Evolutionary conservation across 176 grass and related monocot species (phyloP).

Genomic region (Aegilops umbellulata): DNA sequence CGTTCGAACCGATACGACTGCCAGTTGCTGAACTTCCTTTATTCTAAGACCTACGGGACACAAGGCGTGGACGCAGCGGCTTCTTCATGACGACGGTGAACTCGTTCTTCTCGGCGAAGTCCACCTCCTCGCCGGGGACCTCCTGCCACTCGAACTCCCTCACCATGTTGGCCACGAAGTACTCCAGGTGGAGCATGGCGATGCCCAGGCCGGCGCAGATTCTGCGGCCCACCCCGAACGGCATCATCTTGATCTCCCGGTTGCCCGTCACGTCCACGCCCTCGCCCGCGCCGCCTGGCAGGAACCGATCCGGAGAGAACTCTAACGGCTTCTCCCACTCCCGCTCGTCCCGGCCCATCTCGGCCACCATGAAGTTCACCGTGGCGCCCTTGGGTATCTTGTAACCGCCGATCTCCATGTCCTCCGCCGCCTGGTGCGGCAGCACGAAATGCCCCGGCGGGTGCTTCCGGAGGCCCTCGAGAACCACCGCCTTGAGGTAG

Average conservation of each 20-base stretch:
- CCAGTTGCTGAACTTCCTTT: no score
- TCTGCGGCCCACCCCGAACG: slow-evolving; percentile 45
- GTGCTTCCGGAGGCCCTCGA: slow-evolving; percentile 57
- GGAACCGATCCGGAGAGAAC: slow-evolving; percentile 43
- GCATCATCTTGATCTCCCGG: slow-evolving; percentile 61
- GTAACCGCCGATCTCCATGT: slow-evolving; percentile 34
- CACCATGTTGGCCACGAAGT: slow-evolving; percentile 53
- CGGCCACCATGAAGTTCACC: slow-evolving; percentile 47
- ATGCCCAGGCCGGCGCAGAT: slow-evolving; percentile 38
- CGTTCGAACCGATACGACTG: no score
- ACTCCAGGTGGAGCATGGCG: slow-evolving; percentile 50
- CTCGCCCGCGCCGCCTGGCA: background rate
- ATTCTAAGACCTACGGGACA: slow-evolving; percentile 3
- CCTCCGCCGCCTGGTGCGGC: slow-evolving; percentile 40
- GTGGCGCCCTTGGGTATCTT: slow-evolving; percentile 38
- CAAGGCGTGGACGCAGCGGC: slow-evolving; percentile 18
- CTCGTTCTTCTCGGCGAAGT: slow-evolving; percentile 31
- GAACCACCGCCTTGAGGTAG: slow-evolving; percentile 51
- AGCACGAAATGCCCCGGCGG: slow-evolving; percentile 51
- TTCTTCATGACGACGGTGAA: slow-evolving; percentile 55
- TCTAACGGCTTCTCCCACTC: slow-evolving; percentile 44
- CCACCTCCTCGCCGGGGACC: slow-evolving; percentile 34
- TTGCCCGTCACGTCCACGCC: slow-evolving; percentile 15
- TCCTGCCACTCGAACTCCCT: background rate
- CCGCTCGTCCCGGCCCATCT: slow-evolving; percentile 28